These are phyloP conservation scores for Phlyctochytrium arcticum DNA, from an alignment of 192 early-diverging fungal species.

Conservation along the genomic window DNA sequence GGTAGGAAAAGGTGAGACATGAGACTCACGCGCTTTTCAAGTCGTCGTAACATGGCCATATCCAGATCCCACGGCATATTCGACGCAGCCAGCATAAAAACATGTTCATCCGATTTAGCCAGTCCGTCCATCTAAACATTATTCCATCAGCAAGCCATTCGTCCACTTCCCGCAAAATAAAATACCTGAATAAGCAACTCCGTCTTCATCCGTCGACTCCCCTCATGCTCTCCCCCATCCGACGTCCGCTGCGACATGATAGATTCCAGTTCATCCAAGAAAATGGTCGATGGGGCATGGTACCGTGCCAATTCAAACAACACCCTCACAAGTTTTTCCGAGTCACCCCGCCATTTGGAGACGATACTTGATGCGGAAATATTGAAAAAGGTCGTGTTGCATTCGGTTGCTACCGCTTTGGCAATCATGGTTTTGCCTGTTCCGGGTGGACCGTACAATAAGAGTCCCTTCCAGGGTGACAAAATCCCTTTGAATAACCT, in stretches of 20 bases:
- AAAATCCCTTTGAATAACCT: slow-evolving; percentile 49
- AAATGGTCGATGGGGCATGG: slow-evolving; percentile 54
- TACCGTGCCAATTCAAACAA: slow-evolving; percentile 55
- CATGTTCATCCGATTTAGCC: slow-evolving; percentile 37
- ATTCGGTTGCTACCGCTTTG: slow-evolving; percentile 58
- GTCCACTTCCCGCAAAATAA: too few relatives aligned
- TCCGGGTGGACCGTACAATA: slow-evolving; percentile 56
- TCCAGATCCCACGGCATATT: slow-evolving; percentile 61
- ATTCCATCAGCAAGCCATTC: too few relatives aligned
- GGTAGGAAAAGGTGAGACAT: too few relatives aligned
- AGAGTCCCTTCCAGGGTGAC: slow-evolving; percentile 52
- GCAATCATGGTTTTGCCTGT: slow-evolving; percentile 56
- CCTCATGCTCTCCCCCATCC: slow-evolving; percentile 54
- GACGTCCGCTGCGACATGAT: slow-evolving; percentile 51
- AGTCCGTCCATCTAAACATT: slow-evolving; percentile 50
- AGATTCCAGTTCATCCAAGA: slow-evolving; percentile 52
- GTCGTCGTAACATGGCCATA: slow-evolving; percentile 48
- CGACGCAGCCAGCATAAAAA: slow-evolving; percentile 51
- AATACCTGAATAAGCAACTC: slow-evolving; percentile 51
- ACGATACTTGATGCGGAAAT: slow-evolving; percentile 52
- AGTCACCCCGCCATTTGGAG: slow-evolving; percentile 56
- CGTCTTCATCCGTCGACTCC: slow-evolving; percentile 57
- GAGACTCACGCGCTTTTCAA: slow-evolving; percentile 46
- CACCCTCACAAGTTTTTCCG: slow-evolving; percentile 51
- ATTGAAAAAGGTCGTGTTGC: slow-evolving; percentile 59